Base-by-base conservation (phyloP, 208 protist species). In the Acanthamoeba triangularis region DNA sequence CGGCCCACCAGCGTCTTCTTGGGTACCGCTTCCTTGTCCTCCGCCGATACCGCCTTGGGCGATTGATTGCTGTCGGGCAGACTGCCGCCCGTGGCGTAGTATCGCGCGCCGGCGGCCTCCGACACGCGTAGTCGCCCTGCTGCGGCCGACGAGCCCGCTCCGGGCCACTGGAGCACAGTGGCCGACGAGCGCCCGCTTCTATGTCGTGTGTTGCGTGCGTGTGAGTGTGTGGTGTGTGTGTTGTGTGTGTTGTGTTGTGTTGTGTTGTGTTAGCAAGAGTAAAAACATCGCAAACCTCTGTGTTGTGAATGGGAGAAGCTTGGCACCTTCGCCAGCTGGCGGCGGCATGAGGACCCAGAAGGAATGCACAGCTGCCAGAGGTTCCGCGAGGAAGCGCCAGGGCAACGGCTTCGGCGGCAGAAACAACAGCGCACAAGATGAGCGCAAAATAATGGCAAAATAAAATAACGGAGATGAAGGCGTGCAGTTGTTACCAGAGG, bases 1-100 rank as follows among this genome's bases (percentile, higher is more conserved):
- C 72, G 72, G 20, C 72, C 72, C 25, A 80, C 41, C 28, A 80
- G 72, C 35, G 72, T 80, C 41, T 80, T 80, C 72, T 80, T 80
- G 72, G 41, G 72, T 23, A 13, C 41, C 72, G 61, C 61, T 3
- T 67, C 61, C 61, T 67, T 67, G 25, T 25, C 61, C 61, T 33
- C 61, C 16, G 25, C 28, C 16, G 61, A n/a, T 2, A 25, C 61
- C 18, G 25, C 25, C 61, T 67, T 67, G 54, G 20, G 54, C 54
- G 54, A 23, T 67, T 14, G 25, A 14, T 33, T 10, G 25, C 25
- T 30, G 61, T 30, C 28, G 44, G 44, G 44, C 44, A 47, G 44
- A 30, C 25, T 30, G 61, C 61, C 28, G 3, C 61, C 61, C 18
- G 61, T 67, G 61, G 61, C 61, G 7, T 67, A 67, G 61, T n/a